phyloP scores from a whole-genome alignment of 805 yeast genomes.

The Ogataea parapolymorpha region DNA sequence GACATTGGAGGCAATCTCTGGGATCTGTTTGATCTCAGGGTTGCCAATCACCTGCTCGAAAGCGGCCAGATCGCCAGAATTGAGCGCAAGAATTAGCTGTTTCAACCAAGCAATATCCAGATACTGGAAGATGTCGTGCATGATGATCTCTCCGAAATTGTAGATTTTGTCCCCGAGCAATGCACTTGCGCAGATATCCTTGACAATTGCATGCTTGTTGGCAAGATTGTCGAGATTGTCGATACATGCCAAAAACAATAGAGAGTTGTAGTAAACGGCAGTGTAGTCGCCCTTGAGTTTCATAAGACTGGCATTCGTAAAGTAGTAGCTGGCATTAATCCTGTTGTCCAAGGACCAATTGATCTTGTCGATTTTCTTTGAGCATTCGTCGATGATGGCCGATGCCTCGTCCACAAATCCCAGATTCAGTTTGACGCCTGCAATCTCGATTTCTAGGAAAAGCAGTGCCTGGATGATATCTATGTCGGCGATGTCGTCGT shows the following conservation, averaged over 20 bases:
- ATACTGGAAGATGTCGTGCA: conserved; percentile 73
- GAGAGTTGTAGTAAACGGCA: conserved; percentile 72
- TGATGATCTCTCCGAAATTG: conserved; percentile 91
- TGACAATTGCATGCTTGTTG: conserved; percentile 43
- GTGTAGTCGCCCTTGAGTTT: conserved; percentile 77
- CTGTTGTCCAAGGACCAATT: conserved; percentile 52
- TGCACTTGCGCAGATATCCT: conserved; percentile 82
- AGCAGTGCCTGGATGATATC: conserved; percentile 49
- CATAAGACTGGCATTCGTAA: conserved; percentile 72
- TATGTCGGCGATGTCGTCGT: conserved; percentile 31
- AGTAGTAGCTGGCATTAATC: conserved; percentile 79
- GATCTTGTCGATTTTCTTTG: conserved; percentile 52
- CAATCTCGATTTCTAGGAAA: conserved; percentile 66
- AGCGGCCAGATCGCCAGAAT: conserved; percentile 68
- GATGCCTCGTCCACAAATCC: conserved; percentile 56
- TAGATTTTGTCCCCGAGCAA: conserved; percentile 87
- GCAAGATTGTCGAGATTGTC: conserved; percentile 41
- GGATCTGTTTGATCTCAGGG: conserved; percentile 14
- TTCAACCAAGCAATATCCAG: conserved; percentile 61
- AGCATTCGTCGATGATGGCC: conserved; percentile 60
- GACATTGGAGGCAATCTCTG: conserved; percentile 48
- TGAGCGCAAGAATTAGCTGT: conserved; percentile 64
- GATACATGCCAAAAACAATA: conserved; percentile 78
- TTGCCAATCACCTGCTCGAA: conserved; percentile 46
- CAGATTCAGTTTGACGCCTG: conserved; percentile 61